Base-by-base conservation (phyloP, 441 rosid species). In the Erodium chrysanthum region DNA sequence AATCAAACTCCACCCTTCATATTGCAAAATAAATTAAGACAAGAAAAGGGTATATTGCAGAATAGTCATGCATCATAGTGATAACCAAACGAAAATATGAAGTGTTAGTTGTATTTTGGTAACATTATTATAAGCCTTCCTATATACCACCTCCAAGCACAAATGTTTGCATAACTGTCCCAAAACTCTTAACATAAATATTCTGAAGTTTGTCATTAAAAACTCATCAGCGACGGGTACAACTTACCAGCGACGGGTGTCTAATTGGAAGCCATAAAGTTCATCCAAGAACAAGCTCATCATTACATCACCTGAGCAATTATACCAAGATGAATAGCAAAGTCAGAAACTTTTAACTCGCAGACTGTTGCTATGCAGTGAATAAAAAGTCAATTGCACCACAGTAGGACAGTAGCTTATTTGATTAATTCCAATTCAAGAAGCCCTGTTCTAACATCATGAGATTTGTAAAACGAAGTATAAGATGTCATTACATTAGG, bases 201-300 rank as follows among this genome's bases (percentile, higher is more conserved):
- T n/a, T 35, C 73, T 31, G 56, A 67, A 25, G 46, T 63, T 18
- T 29, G 44, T 21, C n/a, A 14, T 42, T 58, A 64, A 44, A 35
- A n/a, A n/a, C n/a, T n/a, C n/a, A n/a, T n/a, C n/a, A n/a, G n/a
- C n/a, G n/a, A n/a, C 3, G 5, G 59, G 44, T 14, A 18, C 52
- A 29, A 68, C 83, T 75, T 84, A 93, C 98, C 98, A 93, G 66
- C 97, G 95, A 62, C 80, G 83, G 79, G 86, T 93, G 84, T 93
- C 98, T 80, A 93, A 74, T 73, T 93, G 98, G 83, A 93, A 91
- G 70, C 98, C 97, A 81, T 93, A 91, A 66, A 93, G 95, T 80
- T 93, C 98, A 54, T 93, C 88, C 78, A 91, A 81, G 87, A 93
- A 91, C 75, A 91, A 82, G 86, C 97, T 93, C 95, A 93, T 86